Evolutionary conservation across 345 rosid genomes (phyloP), one percentile per base, ranked within the genome.

Genomic region (Diplotaxis tenuifolia): DNA sequence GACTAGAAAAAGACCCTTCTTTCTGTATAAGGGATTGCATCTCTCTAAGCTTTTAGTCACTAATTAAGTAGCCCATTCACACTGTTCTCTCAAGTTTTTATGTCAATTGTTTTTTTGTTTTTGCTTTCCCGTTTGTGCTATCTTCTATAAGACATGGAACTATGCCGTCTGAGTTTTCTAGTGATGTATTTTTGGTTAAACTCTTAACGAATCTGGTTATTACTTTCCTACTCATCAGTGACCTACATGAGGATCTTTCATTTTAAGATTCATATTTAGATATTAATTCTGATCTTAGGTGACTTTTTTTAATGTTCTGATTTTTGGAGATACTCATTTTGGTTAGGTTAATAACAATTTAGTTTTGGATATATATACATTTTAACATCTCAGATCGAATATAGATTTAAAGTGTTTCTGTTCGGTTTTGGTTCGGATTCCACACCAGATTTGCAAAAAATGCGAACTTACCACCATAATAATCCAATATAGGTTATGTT

Each of bases 81-180:
- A 53, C 15, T 29, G 20, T 11, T 28, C 45, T 66, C 50, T 2
- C 6, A 4, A 29, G 8, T 21, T 20, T 45, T 65, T 15, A 16
- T 59, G 61, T 47, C 20, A 49, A 7, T 49, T 67, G 31, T 10
- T 40, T 18, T 47, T 66, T 62, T 50, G 68, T 4, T 68, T 67
- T 53, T 53, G 38, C 25, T 75, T 75, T 9, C 4, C 8, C 9
- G 4, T 75, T 75, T 53, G 55, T 75, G 74, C 52, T 54, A 68
- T 27, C 38, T 38, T 68, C 2, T 23, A 15, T 53, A 18, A 62
- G 21, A 67, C n/a, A 5, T 59, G 21, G 12, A 59, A 9, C 0
- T 49, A 49, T 67, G 21, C 29, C 10, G 31, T 55, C 2, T 28
- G 65, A 56, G 50, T 74, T 40, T 73, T 47, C 36, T 29, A 73